phyloP scores from a whole-genome alignment of 2,329 filamentous ascomycete genomes.

The Neobulgaria alba region DNA sequence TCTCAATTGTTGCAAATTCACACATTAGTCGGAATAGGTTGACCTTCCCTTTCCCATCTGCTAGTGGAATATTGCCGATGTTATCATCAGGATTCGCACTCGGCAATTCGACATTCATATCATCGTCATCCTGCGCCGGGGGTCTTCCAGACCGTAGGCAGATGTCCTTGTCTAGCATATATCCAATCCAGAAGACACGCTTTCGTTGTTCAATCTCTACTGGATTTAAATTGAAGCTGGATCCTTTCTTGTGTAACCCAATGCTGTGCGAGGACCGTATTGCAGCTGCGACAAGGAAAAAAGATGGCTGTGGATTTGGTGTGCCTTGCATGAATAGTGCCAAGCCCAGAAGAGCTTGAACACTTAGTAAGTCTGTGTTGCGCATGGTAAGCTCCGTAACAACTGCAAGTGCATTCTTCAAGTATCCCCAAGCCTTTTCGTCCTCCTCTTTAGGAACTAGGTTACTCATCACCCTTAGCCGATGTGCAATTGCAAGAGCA shows the following conservation, averaged over 20 bases:
- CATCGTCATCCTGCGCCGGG: conserved; percentile 65
- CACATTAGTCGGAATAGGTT: conserved; percentile 93
- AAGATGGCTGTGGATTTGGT: conserved; percentile 90
- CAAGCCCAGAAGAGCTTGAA: conserved; percentile 91
- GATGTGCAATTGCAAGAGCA: conserved; percentile 84
- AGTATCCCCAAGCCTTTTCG: conserved; percentile 85
- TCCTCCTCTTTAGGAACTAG: conserved; percentile 86
- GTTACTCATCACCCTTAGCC: conserved; percentile 91
- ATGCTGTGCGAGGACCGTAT: conserved; percentile 90
- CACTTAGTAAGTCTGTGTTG: conserved; percentile 89
- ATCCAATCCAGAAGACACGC: conserved; percentile 70
- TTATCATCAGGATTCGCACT: conserved; percentile 86
- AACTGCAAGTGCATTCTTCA: conserved; percentile 94
- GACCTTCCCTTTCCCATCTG: conserved; percentile 83
- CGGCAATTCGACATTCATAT: conserved; percentile 94
- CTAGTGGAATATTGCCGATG: conserved; percentile 86
- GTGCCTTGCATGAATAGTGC: conserved; percentile 92
- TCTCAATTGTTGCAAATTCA: conserved; percentile 84
- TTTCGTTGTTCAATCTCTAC: conserved; percentile 89
- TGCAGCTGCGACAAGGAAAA: conserved; percentile 82
- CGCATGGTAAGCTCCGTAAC: conserved; percentile 90
- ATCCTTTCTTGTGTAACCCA: conserved; percentile 86
- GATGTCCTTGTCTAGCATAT: conserved; percentile 66
- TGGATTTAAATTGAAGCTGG: conserved; percentile 85
- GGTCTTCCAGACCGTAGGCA: conserved; percentile 65